Base-by-base conservation (phyloP, 805 yeast species). In the Monosporozyma siamensis region DNA sequence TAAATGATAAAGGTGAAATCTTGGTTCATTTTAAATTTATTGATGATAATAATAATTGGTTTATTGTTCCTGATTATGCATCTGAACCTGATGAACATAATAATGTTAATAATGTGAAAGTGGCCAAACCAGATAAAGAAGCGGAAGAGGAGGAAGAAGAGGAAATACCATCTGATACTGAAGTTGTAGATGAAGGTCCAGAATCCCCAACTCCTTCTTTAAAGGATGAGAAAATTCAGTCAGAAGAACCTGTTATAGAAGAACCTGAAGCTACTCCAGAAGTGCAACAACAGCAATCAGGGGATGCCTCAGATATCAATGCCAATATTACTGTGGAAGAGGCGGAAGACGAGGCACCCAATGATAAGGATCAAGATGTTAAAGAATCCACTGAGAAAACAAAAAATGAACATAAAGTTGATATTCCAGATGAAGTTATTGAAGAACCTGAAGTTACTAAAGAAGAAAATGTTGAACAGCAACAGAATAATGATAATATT, bases 81-180 rank as follows among this genome's bases (percentile, higher is more conserved):
- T 46, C 46, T 48, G 70, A 66, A 29, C 44, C 58, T 5, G 72
- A 68, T 46, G 57, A 53, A 4, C 45, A 52, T 35, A 67, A 65
- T 6, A 67, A 66, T 40, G 63, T 60, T 30, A 68, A 68, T 48
- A 68, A 68, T 41, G 69, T 66, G 4, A 38, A 61, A 18, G 39
- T 22, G 4, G 15, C n/a, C 10, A 24, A 24, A 36, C 23, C 34
- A 30, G 8, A 34, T 21, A 18, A 26, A 15, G 8, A 32, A 38
- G 26, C 24, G 32, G n/a, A 41, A 27, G 39, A 20, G 25, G 18
- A 14, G 18, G 22, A 18, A 7, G 21, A 30, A 17, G 14, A 7
- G 18, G 35, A 32, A n/a, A n/a, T 4, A n/a, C 8, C 4, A 11
- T 25, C 21, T 10, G 37, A 18, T 18, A 40, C 40, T 12, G 35